phyloP scores from a whole-genome alignment of 2,329 filamentous ascomycete species.

The Dactylellina drechsleri region DNA sequence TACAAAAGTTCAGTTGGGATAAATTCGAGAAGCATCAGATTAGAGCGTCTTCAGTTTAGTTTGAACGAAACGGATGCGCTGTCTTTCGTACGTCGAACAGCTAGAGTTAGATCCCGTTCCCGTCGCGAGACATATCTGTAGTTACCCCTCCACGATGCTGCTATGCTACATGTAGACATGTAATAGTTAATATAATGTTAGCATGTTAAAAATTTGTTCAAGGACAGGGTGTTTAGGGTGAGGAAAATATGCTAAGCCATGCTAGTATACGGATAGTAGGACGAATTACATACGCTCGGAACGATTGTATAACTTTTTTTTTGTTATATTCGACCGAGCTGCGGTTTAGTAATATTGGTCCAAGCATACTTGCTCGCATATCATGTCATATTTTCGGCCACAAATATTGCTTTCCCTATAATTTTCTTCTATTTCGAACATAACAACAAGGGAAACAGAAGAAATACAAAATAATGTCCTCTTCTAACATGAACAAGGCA shows the following conservation, averaged over 20 bases:
- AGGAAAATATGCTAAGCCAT: constrained; percentile 12
- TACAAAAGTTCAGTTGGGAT: constrained; percentile 17
- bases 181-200: background rate
- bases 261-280: constrained; percentile 23
- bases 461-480: background rate
- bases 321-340: too few species aligned
- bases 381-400: constrained; percentile 20
- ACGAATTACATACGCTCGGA: background rate
- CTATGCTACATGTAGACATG: constrained; percentile 2
- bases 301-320: background rate
- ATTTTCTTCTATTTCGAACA: background rate
- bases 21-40: constrained; percentile 37
- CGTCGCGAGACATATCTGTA: constrained; percentile 44
- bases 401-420: background rate
- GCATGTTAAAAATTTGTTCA: background rate
- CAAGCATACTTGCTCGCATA: background rate
- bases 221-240: background rate
- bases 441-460: background rate
- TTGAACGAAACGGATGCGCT: constrained; percentile 43
- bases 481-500: constrained; percentile 34
- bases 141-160: background rate
- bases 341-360: background rate
- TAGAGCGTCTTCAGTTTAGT: constrained; percentile 10
- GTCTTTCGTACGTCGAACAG: constrained; percentile 23
- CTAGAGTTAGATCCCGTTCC: constrained; percentile 42